These are phyloP conservation scores for Paraphaeosphaeria minitans DNA, from an alignment of 2,329 filamentous ascomycete species.

Conservation along the genomic window DNA sequence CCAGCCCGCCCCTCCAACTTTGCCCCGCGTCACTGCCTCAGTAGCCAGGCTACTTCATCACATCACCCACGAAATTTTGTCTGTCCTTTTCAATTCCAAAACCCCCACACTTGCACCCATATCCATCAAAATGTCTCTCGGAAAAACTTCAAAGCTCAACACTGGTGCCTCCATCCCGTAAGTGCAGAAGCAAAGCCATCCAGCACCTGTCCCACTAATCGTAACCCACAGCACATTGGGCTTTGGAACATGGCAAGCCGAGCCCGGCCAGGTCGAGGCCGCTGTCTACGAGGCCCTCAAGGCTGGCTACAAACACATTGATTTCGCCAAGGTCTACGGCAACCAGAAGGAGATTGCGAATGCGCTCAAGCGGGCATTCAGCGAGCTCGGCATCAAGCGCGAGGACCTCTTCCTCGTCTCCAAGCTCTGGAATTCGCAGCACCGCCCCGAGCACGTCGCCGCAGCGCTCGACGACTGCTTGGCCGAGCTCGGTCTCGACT, in stretches of 20 bases:
- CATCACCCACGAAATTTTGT: not conserved
- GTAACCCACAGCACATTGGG: slow-evolving; percentile 64
- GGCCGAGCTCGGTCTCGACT: slow-evolving; percentile 79
- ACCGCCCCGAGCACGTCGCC: slow-evolving; percentile 68
- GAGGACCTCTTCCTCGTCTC: slow-evolving; percentile 60
- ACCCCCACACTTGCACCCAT: not conserved
- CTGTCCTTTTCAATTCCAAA: not conserved
- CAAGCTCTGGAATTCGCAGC: slow-evolving; percentile 91
- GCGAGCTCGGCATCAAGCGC: slow-evolving; percentile 51
- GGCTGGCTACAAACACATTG: slow-evolving; percentile 39
- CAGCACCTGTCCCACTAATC: slow-evolving; percentile 63
- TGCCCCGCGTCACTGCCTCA: not conserved
- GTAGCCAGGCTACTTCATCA: not conserved
- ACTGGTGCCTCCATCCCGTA: slow-evolving; percentile 76
- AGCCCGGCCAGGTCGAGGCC: slow-evolving; percentile 44
- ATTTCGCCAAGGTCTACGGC: slow-evolving; percentile 38
- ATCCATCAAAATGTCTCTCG: slow-evolving; percentile 30
- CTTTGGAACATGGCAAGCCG: slow-evolving; percentile 41
- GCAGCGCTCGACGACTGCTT: slow-evolving; percentile 75
- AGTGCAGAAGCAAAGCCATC: slow-evolving; percentile 65
- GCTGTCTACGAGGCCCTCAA: slow-evolving; percentile 47
- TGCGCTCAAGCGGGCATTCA: slow-evolving; percentile 36
- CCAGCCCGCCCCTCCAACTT: not conserved
- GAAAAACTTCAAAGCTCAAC: slow-evolving; percentile 58
- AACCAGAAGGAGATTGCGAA: slow-evolving; percentile 38